Percentiles rank a stretch among this genome's conserved stretches.
phyloP scores from a whole-genome alignment of 495 filamentous ascomycete species.

The Hypomontagnella monticulosa region DNA sequence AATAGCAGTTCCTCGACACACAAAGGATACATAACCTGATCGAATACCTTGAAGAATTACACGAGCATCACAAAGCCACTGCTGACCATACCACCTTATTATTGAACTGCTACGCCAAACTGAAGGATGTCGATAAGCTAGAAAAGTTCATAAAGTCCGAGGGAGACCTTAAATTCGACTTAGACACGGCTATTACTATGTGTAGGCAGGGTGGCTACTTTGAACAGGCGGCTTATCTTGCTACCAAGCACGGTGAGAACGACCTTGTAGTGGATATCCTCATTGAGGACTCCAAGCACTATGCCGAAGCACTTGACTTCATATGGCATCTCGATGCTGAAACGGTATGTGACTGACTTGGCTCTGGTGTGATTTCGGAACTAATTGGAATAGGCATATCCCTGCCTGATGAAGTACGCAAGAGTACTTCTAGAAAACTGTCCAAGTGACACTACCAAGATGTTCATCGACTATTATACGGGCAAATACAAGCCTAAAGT shows the following conservation, averaged over 20 bases:
- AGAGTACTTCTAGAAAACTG: slow-evolving; percentile 88
- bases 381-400: slow-evolving; percentile 72
- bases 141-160: slow-evolving; percentile 97
- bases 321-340: slow-evolving; percentile 90
- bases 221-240: slow-evolving; percentile 94
- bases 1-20: slow-evolving; percentile 82
- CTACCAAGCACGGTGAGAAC: slow-evolving; percentile 92
- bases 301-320: slow-evolving; percentile 87
- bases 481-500: slow-evolving; percentile 80
- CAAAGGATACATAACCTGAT: slow-evolving; percentile 97
- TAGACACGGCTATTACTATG: slow-evolving; percentile 97
- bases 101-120: slow-evolving; percentile 96
- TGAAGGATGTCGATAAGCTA: slow-evolving; percentile 94
- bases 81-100: slow-evolving; percentile 96
- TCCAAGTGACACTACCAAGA: slow-evolving; percentile 76
- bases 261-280: slow-evolving; percentile 94
- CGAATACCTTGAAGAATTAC: slow-evolving; percentile 95
- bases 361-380: slow-evolving; percentile 1
- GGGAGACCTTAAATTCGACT: slow-evolving; percentile 93
- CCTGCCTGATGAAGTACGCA: slow-evolving; percentile 94
- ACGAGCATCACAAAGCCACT: slow-evolving; percentile 92
- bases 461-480: slow-evolving; percentile 95
- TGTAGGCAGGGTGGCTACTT: slow-evolving; percentile 98
- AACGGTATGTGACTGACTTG: slow-evolving; percentile 63
- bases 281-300: slow-evolving; percentile 92